A percentile compares a stretch with the other conserved stretches of the same genome.
These are phyloP conservation scores for Wallacemonas sp. DNA, from an alignment of 208 protist species.

Conservation along the genomic window DNA sequence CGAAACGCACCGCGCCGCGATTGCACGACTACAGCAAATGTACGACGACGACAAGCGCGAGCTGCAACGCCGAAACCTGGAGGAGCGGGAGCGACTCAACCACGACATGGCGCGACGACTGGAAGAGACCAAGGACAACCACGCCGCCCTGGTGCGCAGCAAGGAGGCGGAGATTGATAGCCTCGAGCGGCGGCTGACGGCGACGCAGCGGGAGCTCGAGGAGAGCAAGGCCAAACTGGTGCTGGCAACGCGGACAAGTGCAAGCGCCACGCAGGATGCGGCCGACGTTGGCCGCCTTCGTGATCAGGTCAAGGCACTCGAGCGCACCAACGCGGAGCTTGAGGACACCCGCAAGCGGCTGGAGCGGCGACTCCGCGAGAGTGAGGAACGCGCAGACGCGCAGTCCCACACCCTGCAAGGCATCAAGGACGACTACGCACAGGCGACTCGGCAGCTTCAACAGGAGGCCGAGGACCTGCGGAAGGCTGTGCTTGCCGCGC, in stretches of 20 bases:
- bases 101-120: conserved; percentile 46
- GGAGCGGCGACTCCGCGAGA: conserved; percentile 46
- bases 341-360: conserved; percentile 41
- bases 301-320: conserved; percentile 54
- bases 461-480: conserved; percentile 48
- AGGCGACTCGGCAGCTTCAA: conserved; percentile 21
- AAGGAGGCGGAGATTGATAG: conserved; percentile 41
- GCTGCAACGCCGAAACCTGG: conserved; percentile 41
- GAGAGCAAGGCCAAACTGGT: conserved; percentile 39
- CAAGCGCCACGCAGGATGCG: conserved; percentile 7
- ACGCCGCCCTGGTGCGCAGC: conserved; percentile 38
- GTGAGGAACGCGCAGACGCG: conserved; percentile 36
- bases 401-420: conserved; percentile 42
- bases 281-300: conserved; percentile 26
- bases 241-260: conserved; percentile 12
- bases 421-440: conserved; percentile 38
- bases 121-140: conserved; percentile 43
- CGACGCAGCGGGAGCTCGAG: conserved; percentile 51
- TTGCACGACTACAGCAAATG: conserved; percentile 55
- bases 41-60: conserved; percentile 78
- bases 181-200: conserved; percentile 32
- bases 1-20: conserved; percentile 43
- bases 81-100: conserved; percentile 52
- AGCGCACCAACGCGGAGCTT: conserved; percentile 32
- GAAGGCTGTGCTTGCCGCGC: conserved; percentile 32